Base-by-base conservation (phyloP, 2,329 filamentous ascomycete species). In the Ascochyta fabae region DNA sequence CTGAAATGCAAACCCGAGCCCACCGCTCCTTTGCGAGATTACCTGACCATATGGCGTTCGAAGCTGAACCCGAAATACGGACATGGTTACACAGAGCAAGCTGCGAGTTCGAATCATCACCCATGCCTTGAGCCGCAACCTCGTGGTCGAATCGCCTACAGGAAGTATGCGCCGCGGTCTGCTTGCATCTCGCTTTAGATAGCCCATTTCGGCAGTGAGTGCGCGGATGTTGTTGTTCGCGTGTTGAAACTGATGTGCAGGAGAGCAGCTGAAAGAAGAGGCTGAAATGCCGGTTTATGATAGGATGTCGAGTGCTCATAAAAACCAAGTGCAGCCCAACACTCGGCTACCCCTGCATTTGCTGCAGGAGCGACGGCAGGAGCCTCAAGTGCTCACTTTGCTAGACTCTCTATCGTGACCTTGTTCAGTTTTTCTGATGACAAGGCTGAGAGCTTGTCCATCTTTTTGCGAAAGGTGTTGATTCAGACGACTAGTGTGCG, bases 61-160 rank as follows among this genome's bases (percentile, higher is more conserved):
- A 42, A 52, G 48, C 48, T 52, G 48, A 52, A 46, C 35, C 26
- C 22, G 35, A 52, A 35, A 35, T 40, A 46, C 42, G 27, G n/a
- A 13, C 6, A 35, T 40, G 8, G 48, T 52, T 27, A 38, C 40
- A 46, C 42, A 40, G 22, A 19, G 34, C 26, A 40, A 10, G 35
- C 41, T 40, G 8, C n/a, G 6, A 3, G 1, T 40, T 45, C 34
- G 19, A 52, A 34, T 42, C 41, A 40, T n/a, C 12, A 19, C 35
- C 24, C 34, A 2, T 39, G 13, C 15, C 19, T 15, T 22, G 27
- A 22, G 15, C 19, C 22, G 13, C 27, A 34, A 4, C 13, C 9
- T 24, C n/a, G 13, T 40, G n/a, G 13, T 9, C 22, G 35, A 34
- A 45, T 24, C 12, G 23, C 4, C 10, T 33, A 24, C 27, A 7